Percentiles rank a stretch among this genome's conserved stretches.
phyloP scores from a whole-genome alignment of 2,329 filamentous ascomycete species.

The Cladosporium oxysporum region DNA sequence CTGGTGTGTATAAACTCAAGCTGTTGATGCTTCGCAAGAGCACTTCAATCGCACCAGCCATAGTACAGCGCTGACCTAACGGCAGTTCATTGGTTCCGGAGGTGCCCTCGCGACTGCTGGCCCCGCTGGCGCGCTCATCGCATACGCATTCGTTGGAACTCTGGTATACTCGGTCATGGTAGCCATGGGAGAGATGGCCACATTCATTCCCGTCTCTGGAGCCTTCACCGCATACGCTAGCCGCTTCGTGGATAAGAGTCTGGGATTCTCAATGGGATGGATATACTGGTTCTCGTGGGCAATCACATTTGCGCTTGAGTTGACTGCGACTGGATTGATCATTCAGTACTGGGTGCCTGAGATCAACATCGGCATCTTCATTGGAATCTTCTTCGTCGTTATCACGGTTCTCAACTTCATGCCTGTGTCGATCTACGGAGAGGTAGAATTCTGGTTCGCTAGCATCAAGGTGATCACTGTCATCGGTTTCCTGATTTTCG shows the following conservation, averaged over 20 bases:
- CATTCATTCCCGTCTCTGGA: conserved; percentile 61
- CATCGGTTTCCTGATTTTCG: conserved; percentile 47
- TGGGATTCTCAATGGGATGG: conserved; percentile 54
- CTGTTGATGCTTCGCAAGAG: not conserved
- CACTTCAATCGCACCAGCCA: not conserved
- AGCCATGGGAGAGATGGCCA: conserved; percentile 57
- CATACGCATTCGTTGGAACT: conserved; percentile 48
- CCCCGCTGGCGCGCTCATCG: conserved; percentile 48
- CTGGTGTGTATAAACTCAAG: conserved; percentile 8
- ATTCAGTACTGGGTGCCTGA: conserved; percentile 44
- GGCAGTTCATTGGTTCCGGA: conserved; percentile 46
- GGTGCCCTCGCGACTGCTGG: conserved; percentile 41
- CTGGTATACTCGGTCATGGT: conserved; percentile 52
- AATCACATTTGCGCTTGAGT: conserved; percentile 44
- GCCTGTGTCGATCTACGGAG: conserved; percentile 54
- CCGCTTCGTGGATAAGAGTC: conserved; percentile 46
- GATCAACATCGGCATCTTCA: conserved; percentile 45
- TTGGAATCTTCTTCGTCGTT: conserved; percentile 38
- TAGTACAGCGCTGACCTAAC: conserved; percentile 33
- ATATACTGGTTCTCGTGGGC: conserved; percentile 47
- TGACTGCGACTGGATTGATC: conserved; percentile 42
- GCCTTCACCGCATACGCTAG: conserved; percentile 54
- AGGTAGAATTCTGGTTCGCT: conserved; percentile 58
- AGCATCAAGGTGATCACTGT: conserved; percentile 55
- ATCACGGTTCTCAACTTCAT: conserved; percentile 52